Conservation (phyloP, 352 stramenopile genomes). For the Phytophthora litchii region DNA sequence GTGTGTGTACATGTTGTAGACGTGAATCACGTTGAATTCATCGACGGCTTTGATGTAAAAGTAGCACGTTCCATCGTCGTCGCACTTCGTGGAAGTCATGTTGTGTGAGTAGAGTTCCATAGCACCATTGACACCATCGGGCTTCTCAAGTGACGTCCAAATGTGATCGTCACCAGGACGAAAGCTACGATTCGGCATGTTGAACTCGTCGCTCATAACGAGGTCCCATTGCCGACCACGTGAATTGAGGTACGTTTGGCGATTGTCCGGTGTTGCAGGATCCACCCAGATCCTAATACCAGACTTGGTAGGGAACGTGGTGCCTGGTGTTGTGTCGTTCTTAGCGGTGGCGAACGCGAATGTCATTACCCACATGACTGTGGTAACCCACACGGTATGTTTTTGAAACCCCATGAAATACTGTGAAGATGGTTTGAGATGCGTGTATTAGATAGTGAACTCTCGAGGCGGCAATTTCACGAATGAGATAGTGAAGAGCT, state of each 20-base stretch:
- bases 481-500: constrained; percentile 31
- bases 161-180: constrained; percentile 90
- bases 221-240: constrained; percentile 59
- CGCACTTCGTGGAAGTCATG: constrained; percentile 53
- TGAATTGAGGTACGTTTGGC: constrained; percentile 46
- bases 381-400: not conserved
- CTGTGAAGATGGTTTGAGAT: constrained; percentile 28
- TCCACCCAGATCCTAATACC: constrained; percentile 60
- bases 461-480: constrained; percentile 37
- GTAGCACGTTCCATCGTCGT: constrained; percentile 73
- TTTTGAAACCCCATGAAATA: constrained; percentile 24
- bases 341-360: constrained; percentile 10
- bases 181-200: constrained; percentile 89
- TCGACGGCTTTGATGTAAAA: constrained; percentile 49
- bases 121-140: constrained; percentile 88
- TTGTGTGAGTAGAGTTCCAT: constrained; percentile 91
- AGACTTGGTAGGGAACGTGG: constrained; percentile 40
- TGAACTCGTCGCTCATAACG: constrained; percentile 96
- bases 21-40: constrained; percentile 43
- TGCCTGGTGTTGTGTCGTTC: constrained; percentile 14
- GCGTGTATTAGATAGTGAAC: too few species aligned
- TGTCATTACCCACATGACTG: not conserved
- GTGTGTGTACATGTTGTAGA: constrained; percentile 67
- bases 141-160: constrained; percentile 94
- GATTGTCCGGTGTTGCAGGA: constrained; percentile 51